Percentiles rank a stretch among this genome's conserved stretches.
phyloP scores from a whole-genome alignment of 208 protist genomes.

The Trichomonas gallinae region DNA sequence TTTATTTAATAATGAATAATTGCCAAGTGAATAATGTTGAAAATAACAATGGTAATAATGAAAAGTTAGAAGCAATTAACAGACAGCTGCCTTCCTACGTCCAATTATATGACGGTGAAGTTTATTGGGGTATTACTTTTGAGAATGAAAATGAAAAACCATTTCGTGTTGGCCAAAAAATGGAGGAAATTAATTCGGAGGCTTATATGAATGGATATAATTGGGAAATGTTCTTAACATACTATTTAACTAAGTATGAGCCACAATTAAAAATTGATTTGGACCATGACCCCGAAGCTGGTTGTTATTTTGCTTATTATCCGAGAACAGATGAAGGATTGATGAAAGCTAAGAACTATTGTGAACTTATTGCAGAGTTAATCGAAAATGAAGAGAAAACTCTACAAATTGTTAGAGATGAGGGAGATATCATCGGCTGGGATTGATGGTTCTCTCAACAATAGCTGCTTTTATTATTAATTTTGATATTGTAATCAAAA shows the following conservation, averaged over 20 bases:
- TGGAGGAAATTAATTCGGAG: neutral
- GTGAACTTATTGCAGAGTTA: neutral
- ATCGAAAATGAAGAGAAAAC: neutral
- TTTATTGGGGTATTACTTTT: no score
- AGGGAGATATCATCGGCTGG: neutral
- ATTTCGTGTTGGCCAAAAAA: neutral
- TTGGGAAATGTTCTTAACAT: neutral
- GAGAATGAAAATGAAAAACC: neutral
- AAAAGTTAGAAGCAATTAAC: no score
- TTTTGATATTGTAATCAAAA: no score
- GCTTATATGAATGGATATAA: neutral
- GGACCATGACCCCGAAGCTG: neutral
- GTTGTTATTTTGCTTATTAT: neutral
- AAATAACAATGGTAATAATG: no score
- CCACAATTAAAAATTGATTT: neutral
- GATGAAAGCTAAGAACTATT: neutral
- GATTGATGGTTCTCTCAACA: no score
- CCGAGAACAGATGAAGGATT: neutral
- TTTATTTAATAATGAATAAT: no score
- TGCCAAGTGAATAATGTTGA: no score
- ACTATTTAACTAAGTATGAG: neutral
- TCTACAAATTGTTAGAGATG: neutral
- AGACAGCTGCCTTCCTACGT: no score
- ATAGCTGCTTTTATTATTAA: no score
- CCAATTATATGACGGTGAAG: no score